Base-by-base conservation (phyloP, 139 green algal species). In the Volvox africanus region DNA sequence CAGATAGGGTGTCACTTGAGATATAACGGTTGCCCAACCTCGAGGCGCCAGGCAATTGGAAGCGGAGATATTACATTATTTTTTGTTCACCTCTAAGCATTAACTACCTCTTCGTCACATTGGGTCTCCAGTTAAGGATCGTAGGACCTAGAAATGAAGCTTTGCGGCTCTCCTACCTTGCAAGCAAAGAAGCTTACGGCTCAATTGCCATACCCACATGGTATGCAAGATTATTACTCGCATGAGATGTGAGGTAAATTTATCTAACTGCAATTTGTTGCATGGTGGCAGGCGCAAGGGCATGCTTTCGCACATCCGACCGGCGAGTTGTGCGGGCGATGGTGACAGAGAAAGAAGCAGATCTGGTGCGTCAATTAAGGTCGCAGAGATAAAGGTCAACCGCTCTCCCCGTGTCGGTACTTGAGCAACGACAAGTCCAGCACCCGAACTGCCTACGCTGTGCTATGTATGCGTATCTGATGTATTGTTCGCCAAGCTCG, bases 341-440 rank as follows among this genome's bases (percentile, higher is more conserved):
- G 1, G 85, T 89, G n/a, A 33, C 86, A 21, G 86, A 90, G 32
- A 90, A 90, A 32, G 86, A 90, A 1, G 86, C 86, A 0, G 86
- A 90, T 18, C 18, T 50, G 50, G 86, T 90, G 12, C 21, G 69
- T 86, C 2, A 44, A 73, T 24, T 73, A 16, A 24, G 50, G 28
- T 71, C 44, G 5, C 44, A 55, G 16, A 26, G 36, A 19, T 24
- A 61, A 17, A 26, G 22, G 50, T 13, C 11, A 71, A 86, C 50
- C 12, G 50, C 13, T 13, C 80, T 86, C 17, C 32, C 1, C 2
- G 33, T 21, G 24, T 61, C 21, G 33, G 36, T 33, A 20, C 24
- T 61, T 19, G 33, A 16, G 0, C 36, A 65, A 67, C 1, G 76
- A 82, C 16, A 35, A 82, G 28, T 82, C 33, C 22, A 32, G 35